Conservation (phyloP, 192 early-diverging fungal species). For the Chytriomyces sp. region DNA sequence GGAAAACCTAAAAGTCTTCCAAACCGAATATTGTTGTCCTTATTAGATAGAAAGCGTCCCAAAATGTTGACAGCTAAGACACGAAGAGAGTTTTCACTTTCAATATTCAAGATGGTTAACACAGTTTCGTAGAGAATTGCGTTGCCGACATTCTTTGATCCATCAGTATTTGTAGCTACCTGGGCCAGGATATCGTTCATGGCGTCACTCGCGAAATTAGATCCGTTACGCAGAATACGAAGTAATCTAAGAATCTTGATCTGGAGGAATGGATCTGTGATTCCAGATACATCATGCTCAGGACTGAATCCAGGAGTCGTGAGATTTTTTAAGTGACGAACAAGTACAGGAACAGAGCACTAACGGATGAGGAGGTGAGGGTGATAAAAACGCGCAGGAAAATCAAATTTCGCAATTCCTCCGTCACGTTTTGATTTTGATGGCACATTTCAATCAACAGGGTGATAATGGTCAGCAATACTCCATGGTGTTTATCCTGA, state of each 20-base stretch:
- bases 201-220: conserved; percentile 79
- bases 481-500: conserved; percentile 94
- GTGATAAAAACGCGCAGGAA: conserved; percentile 40
- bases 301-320: conserved; percentile 83
- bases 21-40: conserved; percentile 96
- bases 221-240: conserved; percentile 81
- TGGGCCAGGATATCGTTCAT: conserved; percentile 98
- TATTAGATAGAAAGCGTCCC: conserved; percentile 91
- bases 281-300: conserved; percentile 94
- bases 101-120: conserved; percentile 93
- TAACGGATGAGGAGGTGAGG: no score
- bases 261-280: conserved; percentile 98
- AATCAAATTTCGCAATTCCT: conserved; percentile 73
- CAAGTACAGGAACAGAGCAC: conserved; percentile 73
- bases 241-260: conserved; percentile 90
- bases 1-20: no score
- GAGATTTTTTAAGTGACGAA: conserved; percentile 86
- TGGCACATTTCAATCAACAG: conserved; percentile 89
- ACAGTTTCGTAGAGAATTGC: conserved; percentile 98
- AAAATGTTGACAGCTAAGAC: conserved; percentile 97
- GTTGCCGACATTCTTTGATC: conserved; percentile 94
- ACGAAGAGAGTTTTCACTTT: conserved; percentile 85
- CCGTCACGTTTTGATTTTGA: conserved; percentile 65
- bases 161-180: conserved; percentile 95
- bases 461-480: conserved; percentile 87